Base-by-base conservation (phyloP, 257 asterid species). In the Lithospermum erythrorhizon region DNA sequence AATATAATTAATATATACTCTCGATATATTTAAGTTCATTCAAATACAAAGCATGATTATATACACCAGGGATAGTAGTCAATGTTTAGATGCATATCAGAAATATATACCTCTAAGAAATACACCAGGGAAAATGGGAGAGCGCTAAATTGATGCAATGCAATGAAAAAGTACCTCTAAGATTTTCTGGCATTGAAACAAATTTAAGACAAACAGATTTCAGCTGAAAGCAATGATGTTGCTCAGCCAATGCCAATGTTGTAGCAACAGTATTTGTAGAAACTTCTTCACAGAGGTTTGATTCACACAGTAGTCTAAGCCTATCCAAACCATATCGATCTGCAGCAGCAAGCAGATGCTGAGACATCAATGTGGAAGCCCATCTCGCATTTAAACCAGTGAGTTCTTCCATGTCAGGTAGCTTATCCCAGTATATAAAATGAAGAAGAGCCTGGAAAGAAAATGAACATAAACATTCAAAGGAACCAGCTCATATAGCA, bases 181-280 rank as follows among this genome's bases (percentile, higher is more conserved):
- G 98, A 76, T 88, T 91, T 76, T 82, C 94, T 25, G 87, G 89
- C 86, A 61, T 45, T 20, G 95, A 90, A 27, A 84, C 90, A 66
- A 88, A 91, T 70, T 86, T 86, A 59, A 91, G 89, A 68, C 98
- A 91, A 45, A 77, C 86, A 57, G 82, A 73, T 81, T 91, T 91
- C 65, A 91, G 83, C 83, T 82, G 95, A 78, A 81, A 82, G 78
- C 95, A 88, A 53, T 86, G 98, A 69, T 91, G 98, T 59, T 91
- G 98, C 73, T 91, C 98, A 6, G 98, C 96, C 72, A 91, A 73
- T 60, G 98, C 98, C 61, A 91, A 77, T 15, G 98, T 91, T 14
- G 96, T 91, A 25, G 98, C 98, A 70, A 91, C 96, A 66, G 96
- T 88, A 63, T 91, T 88, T 41, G 88, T 88, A 48, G 98, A 93